Conservation (phyloP, 805 yeast genomes). For the Wickerhamiella spandovensis region DNA sequence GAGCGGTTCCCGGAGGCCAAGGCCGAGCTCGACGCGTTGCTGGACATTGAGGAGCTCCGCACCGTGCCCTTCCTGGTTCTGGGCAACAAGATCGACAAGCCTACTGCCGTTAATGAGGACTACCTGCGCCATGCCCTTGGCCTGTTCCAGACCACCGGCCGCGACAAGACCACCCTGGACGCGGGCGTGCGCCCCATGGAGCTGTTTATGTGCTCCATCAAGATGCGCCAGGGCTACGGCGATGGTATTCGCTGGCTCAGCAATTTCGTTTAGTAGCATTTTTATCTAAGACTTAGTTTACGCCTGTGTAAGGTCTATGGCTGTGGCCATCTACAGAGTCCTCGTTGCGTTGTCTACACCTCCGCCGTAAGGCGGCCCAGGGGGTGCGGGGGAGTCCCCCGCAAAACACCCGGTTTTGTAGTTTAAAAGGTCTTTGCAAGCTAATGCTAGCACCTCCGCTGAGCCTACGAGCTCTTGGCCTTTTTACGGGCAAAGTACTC, state of each 20-base stretch:
- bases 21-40: slow-evolving; percentile 85
- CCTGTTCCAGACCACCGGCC: slow-evolving; percentile 80
- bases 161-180: slow-evolving; percentile 54
- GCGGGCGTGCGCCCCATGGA: slow-evolving; percentile 82
- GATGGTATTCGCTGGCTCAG: slow-evolving; percentile 98
- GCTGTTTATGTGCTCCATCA: slow-evolving; percentile 94
- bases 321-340: too few species aligned
- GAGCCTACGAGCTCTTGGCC: background rate
- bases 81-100: slow-evolving; percentile 94
- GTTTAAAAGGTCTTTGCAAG: too few species aligned
- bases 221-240: slow-evolving; percentile 97
- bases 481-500: slow-evolving; percentile 44
- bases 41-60: slow-evolving; percentile 80
- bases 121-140: slow-evolving; percentile 87
- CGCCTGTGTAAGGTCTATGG: too few species aligned
- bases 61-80: slow-evolving; percentile 84
- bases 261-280: slow-evolving; percentile 56
- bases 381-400: too few species aligned
- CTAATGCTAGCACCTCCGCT: too few species aligned
- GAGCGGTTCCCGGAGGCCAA: slow-evolving; percentile 91
- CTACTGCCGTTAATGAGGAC: slow-evolving; percentile 87
- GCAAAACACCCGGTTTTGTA: too few species aligned
- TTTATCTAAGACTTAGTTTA: background rate
- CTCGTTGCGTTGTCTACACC: too few species aligned
- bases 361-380: too few species aligned